Evolutionary conservation across 306 rosid species (phyloP).

Genomic region (Ochetophila trinervis): DNA sequence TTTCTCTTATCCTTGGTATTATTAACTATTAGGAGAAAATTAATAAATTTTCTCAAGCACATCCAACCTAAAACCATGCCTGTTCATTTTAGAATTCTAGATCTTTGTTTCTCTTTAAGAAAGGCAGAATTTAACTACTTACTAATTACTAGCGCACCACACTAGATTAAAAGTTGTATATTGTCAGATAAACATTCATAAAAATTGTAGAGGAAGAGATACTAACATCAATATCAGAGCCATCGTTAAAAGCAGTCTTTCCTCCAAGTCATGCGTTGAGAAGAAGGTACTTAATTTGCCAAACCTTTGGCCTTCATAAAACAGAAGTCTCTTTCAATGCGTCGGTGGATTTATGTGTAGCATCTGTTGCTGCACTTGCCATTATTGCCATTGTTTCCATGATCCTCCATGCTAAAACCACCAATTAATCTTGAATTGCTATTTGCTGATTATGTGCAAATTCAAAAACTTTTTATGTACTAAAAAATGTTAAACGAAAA

Average conservation of each 20-base stretch:
- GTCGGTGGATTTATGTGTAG: constrained; percentile 6
- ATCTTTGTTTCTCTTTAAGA: no score
- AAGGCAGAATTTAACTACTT: not conserved
- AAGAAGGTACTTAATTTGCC: constrained; percentile 8
- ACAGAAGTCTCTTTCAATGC: constrained; percentile 18
- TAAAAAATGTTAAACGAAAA: no score
- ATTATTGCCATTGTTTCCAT: not conserved
- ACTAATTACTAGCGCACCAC: not conserved
- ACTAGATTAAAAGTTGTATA: not conserved
- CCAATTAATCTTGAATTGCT: constrained; percentile 1
- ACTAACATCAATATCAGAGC: constrained; percentile 4
- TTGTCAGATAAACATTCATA: not conserved
- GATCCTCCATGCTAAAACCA: not conserved
- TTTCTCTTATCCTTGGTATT: no score
- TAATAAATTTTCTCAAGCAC: no score
- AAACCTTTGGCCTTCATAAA: constrained; percentile 22
- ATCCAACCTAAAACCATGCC: no score
- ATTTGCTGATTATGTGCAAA: no score
- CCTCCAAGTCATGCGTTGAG: constrained; percentile 19
- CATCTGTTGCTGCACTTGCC: not conserved
- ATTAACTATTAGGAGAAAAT: no score
- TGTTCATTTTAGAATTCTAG: no score
- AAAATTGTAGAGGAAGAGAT: not conserved
- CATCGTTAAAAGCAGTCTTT: constrained; percentile 11
- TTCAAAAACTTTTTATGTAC: no score